These are phyloP conservation scores for Cryomyces minteri DNA, from an alignment of 495 filamentous ascomycete species.

Conservation along the genomic window DNA sequence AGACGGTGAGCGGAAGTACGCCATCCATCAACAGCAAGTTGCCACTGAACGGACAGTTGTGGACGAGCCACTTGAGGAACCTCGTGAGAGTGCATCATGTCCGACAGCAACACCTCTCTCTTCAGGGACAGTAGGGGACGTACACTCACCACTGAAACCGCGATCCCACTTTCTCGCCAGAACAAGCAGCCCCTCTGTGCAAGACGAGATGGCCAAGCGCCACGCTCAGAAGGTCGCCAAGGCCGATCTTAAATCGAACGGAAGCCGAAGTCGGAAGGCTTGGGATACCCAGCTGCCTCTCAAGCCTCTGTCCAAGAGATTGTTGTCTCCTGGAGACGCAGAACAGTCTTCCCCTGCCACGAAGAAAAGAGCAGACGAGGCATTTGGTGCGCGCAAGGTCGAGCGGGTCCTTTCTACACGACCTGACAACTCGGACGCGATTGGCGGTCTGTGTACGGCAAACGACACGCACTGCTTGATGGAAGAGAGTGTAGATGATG, in stretches of 20 bases:
- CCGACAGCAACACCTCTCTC: not conserved
- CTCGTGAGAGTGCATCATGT: no score
- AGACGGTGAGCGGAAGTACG: not conserved
- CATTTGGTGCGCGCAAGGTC: no score
- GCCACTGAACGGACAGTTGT: not conserved
- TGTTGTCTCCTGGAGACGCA: not conserved
- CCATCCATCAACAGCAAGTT: not conserved
- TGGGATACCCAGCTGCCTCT: not conserved
- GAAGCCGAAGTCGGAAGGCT: not conserved
- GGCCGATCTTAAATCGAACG: not conserved
- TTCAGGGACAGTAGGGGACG: not conserved
- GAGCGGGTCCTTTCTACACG: not conserved
- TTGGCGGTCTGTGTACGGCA: not conserved
- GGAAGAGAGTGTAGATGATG: not conserved
- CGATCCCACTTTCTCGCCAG: constrained; percentile 1
- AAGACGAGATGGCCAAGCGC: no score
- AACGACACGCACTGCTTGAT: not conserved
- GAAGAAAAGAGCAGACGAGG: no score
- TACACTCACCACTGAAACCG: not conserved
- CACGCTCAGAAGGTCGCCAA: not conserved
- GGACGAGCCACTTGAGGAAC: not conserved
- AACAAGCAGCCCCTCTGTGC: constrained; percentile 1
- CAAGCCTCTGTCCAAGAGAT: not conserved
- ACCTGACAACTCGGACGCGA: not conserved
- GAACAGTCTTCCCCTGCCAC: no score